A percentile compares a stretch with the other conserved stretches of the same genome.
Evolutionary conservation across 106 monocot species (phyloP).

Genomic region (Allium fistulosum): DNA sequence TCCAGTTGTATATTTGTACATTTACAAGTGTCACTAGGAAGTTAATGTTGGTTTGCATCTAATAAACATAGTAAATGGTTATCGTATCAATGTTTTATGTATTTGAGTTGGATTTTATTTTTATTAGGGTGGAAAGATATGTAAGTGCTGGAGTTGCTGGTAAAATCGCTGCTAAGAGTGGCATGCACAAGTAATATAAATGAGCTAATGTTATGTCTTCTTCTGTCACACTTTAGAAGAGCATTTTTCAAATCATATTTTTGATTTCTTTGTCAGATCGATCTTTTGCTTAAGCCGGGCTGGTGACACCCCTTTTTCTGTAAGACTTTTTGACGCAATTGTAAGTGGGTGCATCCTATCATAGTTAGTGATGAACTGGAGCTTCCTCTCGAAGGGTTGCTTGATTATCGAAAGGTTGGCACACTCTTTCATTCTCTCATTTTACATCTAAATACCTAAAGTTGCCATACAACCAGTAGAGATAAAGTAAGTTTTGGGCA

Average conservation of each 20-base stretch:
- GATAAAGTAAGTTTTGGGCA: no score
- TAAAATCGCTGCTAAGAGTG: slow-evolving; percentile 67
- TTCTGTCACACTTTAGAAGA: background rate
- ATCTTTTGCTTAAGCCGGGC: slow-evolving; percentile 91
- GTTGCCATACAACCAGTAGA: background rate
- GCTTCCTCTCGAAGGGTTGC: slow-evolving; percentile 90
- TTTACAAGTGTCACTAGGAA: no score
- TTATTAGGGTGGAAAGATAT: slow-evolving; percentile 82
- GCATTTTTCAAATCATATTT: background rate
- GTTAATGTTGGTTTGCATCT: no score
- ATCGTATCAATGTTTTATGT: no score
- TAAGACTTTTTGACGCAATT: slow-evolving; percentile 92
- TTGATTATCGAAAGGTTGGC: slow-evolving; percentile 76
- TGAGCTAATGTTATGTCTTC: background rate
- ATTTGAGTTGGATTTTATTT: no score
- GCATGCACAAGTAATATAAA: slow-evolving; percentile 73
- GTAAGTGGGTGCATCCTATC: slow-evolving; percentile 90
- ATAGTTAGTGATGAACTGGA: slow-evolving; percentile 95
- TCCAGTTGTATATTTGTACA: no score
- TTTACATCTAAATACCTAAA: background rate
- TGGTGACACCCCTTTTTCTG: slow-evolving; percentile 97
- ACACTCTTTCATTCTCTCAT: background rate
- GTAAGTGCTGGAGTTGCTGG: slow-evolving; percentile 69
- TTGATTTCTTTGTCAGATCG: slow-evolving; percentile 42
- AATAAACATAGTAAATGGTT: no score